phyloP scores from a whole-genome alignment of 2,329 filamentous ascomycete genomes.

The Aureobasidium namibiae region DNA sequence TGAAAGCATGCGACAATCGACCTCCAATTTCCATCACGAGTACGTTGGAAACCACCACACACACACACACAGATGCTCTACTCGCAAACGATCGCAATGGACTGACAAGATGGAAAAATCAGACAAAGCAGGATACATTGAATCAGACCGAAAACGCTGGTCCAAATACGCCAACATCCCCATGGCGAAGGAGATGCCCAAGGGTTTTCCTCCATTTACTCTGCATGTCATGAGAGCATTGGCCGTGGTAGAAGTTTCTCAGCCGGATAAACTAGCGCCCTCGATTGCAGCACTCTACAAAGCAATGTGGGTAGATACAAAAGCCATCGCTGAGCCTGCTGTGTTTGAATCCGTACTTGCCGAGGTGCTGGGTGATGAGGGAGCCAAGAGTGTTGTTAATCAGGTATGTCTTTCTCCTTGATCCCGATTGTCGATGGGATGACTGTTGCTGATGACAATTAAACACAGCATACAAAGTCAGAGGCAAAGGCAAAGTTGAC shows the following conservation, averaged over 20 bases:
- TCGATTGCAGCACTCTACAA: constrained; percentile 42
- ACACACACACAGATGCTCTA: no score
- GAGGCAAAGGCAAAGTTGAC: constrained; percentile 41
- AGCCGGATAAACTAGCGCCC: constrained; percentile 33
- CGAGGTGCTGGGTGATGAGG: constrained; percentile 37
- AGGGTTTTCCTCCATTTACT: constrained; percentile 47
- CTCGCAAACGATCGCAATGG: no score
- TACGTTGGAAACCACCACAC: constrained; percentile 25
- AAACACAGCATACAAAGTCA: constrained; percentile 14
- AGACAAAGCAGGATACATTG: constrained; percentile 55
- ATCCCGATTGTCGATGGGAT: background rate
- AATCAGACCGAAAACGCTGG: constrained; percentile 47
- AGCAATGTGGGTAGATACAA: constrained; percentile 44
- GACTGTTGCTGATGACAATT: background rate
- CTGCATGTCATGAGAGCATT: constrained; percentile 40
- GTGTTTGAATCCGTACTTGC: constrained; percentile 38
- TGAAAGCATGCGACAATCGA: constrained; percentile 47
- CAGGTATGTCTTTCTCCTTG: constrained; percentile 25
- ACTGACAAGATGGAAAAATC: background rate
- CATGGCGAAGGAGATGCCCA: constrained; percentile 36
- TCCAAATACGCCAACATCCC: constrained; percentile 46
- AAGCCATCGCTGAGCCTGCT: constrained; percentile 37
- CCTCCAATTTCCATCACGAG: constrained; percentile 50
- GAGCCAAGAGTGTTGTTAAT: constrained; percentile 34
- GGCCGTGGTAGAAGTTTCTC: constrained; percentile 36